Conservation (phyloP, 768 basidiomycete species). For the Serendipita sp. region DNA sequence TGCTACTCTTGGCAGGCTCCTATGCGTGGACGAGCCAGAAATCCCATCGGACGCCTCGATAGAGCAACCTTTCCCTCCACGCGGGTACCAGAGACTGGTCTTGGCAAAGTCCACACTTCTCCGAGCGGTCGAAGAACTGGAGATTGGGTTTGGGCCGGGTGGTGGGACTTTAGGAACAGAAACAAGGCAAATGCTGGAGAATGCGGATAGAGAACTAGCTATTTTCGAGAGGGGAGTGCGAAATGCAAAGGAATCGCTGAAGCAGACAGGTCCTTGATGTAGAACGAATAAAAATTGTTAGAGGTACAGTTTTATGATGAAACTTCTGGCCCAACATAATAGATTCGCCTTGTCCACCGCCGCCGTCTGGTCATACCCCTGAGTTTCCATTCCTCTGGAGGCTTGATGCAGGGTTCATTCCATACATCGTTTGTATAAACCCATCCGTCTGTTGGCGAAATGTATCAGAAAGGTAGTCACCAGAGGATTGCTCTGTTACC, state of each 20-base stretch:
- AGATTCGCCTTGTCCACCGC: conserved; percentile 58
- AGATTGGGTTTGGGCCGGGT: conserved; percentile 52
- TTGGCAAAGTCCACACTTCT: conserved; percentile 50
- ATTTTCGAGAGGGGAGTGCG: not conserved
- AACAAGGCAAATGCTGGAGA: not conserved
- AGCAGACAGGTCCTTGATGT: not conserved
- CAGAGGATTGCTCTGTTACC: conserved; percentile 15
- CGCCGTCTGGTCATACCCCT: conserved; percentile 45
- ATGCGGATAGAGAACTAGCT: not conserved
- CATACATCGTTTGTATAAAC: conserved; percentile 67
- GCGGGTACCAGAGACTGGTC: conserved; percentile 43
- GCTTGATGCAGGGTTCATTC: conserved; percentile 32
- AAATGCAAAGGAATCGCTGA: not conserved
- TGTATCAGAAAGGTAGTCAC: conserved; percentile 1
- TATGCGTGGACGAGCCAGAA: conserved; percentile 57
- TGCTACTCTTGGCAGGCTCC: conserved; percentile 66
- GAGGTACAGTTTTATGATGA: not conserved
- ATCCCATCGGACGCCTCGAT: conserved; percentile 10
- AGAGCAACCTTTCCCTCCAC: conserved; percentile 39
- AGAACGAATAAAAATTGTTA: not conserved
- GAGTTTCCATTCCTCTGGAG: conserved; percentile 26
- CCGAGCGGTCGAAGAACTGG: conserved; percentile 41
- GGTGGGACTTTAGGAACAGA: conserved; percentile 27
- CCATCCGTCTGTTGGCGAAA: conserved; percentile 46
- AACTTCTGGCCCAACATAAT: conserved; percentile 16